Evolutionary conservation across 495 filamentous ascomycete species (phyloP).

Genomic region (Cudoniella acicularis): DNA sequence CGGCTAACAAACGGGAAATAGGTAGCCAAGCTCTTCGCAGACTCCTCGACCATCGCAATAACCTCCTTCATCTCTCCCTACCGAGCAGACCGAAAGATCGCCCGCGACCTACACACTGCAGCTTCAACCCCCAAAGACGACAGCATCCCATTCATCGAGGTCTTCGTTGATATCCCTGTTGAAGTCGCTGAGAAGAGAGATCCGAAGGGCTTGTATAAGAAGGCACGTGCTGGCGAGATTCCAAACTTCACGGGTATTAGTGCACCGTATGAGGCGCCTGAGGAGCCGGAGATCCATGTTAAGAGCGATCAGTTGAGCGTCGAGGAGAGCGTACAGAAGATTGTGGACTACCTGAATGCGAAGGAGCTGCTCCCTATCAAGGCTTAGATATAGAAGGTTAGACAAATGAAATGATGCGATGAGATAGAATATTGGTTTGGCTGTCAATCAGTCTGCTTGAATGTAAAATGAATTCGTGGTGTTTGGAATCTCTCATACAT

Average conservation of each 20-base stretch:
- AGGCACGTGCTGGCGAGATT: constrained; percentile 86
- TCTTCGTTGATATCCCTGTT: constrained; percentile 83
- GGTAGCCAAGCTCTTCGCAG: constrained; percentile 95
- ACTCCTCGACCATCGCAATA: constrained; percentile 79
- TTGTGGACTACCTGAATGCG: constrained; percentile 72
- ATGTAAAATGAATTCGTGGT: constrained; percentile 7
- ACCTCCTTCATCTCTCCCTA: constrained; percentile 98
- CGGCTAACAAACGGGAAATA: constrained; percentile 24
- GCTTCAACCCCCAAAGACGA: constrained; percentile 43
- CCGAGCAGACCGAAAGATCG: constrained; percentile 75
- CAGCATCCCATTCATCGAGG: constrained; percentile 83
- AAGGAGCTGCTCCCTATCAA: constrained; percentile 35
- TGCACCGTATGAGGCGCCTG: constrained; percentile 90
- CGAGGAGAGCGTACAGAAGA: constrained; percentile 79
- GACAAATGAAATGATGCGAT: not conserved
- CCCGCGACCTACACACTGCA: constrained; percentile 70
- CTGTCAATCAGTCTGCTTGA: not conserved
- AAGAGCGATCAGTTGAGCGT: constrained; percentile 71
- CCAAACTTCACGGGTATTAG: constrained; percentile 96
- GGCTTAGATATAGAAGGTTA: constrained; percentile 3
- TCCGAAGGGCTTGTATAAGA: constrained; percentile 97
- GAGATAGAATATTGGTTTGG: not conserved
- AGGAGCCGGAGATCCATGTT: constrained; percentile 80
- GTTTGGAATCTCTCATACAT: constrained; percentile 9
- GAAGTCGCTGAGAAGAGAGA: constrained; percentile 91